Percentiles rank a stretch among this genome's conserved stretches.
These are phyloP conservation scores for Akanthomyces dipterigenus DNA, from an alignment of 2,329 filamentous ascomycete genomes.

Conservation along the genomic window DNA sequence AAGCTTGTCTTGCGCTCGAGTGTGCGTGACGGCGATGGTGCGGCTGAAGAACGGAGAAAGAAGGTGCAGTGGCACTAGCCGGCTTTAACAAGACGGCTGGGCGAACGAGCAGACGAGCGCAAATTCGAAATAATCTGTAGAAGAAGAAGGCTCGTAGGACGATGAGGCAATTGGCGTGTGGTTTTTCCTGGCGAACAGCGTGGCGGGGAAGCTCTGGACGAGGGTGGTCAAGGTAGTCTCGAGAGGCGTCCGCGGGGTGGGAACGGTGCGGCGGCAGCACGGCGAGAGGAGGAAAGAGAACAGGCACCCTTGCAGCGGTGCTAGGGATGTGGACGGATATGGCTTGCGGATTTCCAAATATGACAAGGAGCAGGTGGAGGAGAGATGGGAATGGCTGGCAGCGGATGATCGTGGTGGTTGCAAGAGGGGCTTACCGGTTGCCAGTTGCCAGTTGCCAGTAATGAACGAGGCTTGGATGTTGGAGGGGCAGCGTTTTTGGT, in stretches of 20 bases:
- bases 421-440: background rate
- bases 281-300: background rate
- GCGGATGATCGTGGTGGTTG: background rate
- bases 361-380: background rate
- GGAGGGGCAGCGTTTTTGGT: no score
- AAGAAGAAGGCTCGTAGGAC: background rate
- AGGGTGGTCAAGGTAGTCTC: background rate
- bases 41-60: conserved; percentile 1
- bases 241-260: background rate
- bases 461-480: no score
- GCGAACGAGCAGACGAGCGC: background rate
- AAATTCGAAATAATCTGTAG: background rate
- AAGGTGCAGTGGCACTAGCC: conserved; percentile 3
- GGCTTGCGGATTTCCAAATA: background rate
- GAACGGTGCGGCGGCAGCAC: background rate
- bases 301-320: background rate
- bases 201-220: background rate
- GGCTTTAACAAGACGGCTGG: background rate
- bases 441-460: no score
- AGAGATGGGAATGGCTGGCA: background rate
- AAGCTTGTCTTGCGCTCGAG: background rate
- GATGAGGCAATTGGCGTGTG: background rate
- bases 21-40: background rate
- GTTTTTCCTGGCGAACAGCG: background rate
- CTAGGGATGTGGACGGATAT: background rate